Evolutionary conservation across 2,329 filamentous ascomycete genomes (phyloP).

Genomic region (Diaporthe helianthi): DNA sequence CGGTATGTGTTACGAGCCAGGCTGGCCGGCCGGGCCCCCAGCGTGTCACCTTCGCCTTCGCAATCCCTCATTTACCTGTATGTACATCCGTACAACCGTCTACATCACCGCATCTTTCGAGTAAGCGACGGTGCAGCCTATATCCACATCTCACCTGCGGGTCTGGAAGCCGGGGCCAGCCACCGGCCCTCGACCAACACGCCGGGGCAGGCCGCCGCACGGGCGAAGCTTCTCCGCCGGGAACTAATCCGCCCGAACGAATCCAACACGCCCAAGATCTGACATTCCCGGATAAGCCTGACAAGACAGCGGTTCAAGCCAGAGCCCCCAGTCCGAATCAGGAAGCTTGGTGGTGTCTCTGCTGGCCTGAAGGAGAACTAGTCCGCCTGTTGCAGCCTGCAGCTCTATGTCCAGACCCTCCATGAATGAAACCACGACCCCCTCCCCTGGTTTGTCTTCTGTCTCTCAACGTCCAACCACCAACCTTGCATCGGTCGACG

Average conservation of each 20-base stretch:
- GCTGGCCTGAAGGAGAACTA: conserved; percentile 24
- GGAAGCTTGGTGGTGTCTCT: conserved; percentile 21
- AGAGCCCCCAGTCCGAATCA: conserved; percentile 17
- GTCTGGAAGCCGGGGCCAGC: conserved; percentile 17
- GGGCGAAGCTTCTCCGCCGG: background rate
- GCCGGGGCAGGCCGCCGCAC: conserved; percentile 9
- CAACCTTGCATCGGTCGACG: conserved; percentile 16
- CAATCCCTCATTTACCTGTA: conserved; percentile 5
- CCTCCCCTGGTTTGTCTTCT: background rate
- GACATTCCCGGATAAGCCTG: conserved; percentile 11
- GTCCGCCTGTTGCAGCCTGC: background rate
- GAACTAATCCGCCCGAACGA: conserved; percentile 24
- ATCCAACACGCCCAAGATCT: conserved; percentile 23
- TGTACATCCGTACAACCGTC: background rate
- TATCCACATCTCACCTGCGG: conserved; percentile 5
- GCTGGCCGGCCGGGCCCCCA: background rate
- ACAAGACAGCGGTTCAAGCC: no score
- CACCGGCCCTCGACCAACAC: conserved; percentile 3
- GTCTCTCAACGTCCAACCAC: conserved; percentile 13
- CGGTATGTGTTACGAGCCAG: conserved; percentile 28
- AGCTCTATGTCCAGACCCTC: conserved; percentile 13
- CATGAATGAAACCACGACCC: conserved; percentile 6
- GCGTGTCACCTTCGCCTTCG: conserved; percentile 13
- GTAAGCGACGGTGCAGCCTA: background rate
- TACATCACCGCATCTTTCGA: conserved; percentile 11